Evolutionary conservation across 306 rosid species (phyloP), one percentile per base, ranked within the genome.

Genomic region (Rosa lucieae): DNA sequence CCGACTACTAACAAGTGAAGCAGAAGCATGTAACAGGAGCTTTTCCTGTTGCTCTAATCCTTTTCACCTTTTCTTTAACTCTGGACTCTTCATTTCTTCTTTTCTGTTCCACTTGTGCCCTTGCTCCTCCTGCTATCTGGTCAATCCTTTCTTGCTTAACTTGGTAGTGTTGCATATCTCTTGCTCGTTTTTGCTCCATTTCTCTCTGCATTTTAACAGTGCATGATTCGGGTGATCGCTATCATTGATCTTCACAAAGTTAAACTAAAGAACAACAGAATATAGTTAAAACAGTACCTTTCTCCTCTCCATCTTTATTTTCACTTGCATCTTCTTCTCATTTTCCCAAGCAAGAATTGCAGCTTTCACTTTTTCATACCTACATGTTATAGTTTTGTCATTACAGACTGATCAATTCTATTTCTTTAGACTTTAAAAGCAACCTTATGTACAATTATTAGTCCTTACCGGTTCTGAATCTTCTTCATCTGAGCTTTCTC

Each of bases 101-200:
- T 66, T 84, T 88, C 77, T 85, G 84, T 86, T 90, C 92, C 46
- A 76, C 73, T 76, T 89, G 88, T 35, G 87, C 52, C 66, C 78
- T 86, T 75, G 97, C 98, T 70, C 82, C 88, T 78, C 81, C 75
- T 52, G 89, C 90, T 32, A 86, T 81, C 81, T 76, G 86, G 21
- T 92, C 90, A 44, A 90, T 84, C 78, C 86, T 87, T 86, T 78
- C 84, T 77, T 89, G 67, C 78, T 88, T 92, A 49, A 75, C 74
- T 72, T 70, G 73, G 84, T 85, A 94, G 67, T 78, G 85, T 55
- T 78, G 86, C 77, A 67, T 51, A 68, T 72, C 76, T 47, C 21
- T 48, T n/a, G 76, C 87, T 72, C 80, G 89, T 80, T 70, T 77
- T n/a, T 81, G 82, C 72, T 90, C 97, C 86, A 82, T 20, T 74